These are phyloP conservation scores for Verticillium longisporum DNA, from an alignment of 2,329 filamentous ascomycete genomes.

Conservation along the genomic window DNA sequence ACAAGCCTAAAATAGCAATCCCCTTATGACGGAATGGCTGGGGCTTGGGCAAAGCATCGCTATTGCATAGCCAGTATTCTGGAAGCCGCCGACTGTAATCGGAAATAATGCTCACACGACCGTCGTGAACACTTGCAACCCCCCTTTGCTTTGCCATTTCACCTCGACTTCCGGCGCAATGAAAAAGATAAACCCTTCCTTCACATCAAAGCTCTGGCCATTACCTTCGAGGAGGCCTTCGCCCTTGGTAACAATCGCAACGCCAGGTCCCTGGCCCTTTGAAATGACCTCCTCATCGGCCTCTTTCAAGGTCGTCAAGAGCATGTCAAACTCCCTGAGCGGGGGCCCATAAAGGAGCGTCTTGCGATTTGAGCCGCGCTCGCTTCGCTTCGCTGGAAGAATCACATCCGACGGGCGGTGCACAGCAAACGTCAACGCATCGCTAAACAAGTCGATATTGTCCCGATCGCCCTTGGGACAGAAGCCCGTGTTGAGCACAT, in stretches of 20 bases:
- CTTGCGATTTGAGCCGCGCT: constrained; percentile 47
- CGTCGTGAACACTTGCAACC: constrained; percentile 30
- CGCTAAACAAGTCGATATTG: constrained; percentile 55
- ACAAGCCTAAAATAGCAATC: too few relatives aligned
- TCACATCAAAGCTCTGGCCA: constrained; percentile 44
- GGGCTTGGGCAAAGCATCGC: too few relatives aligned
- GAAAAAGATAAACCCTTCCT: constrained; percentile 60
- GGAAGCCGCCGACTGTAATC: too few relatives aligned
- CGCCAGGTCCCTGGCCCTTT: constrained; percentile 51
- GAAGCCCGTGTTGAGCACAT: constrained; percentile 69
- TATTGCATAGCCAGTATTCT: too few relatives aligned
- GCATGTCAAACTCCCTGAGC: constrained; percentile 65
- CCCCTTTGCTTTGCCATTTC: constrained; percentile 21
- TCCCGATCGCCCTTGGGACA: constrained; percentile 61
- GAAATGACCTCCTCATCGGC: constrained; percentile 53
- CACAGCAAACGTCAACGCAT: constrained; percentile 56
- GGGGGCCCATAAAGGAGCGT: constrained; percentile 60
- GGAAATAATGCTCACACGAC: constrained; percentile 9
- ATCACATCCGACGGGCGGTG: constrained; percentile 51
- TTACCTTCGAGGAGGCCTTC: constrained; percentile 48
- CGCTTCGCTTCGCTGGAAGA: constrained; percentile 28
- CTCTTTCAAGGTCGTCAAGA: constrained; percentile 47
- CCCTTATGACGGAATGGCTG: too few relatives aligned
- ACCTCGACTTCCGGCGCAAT: constrained; percentile 46
- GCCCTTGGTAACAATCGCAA: constrained; percentile 57